Base-by-base conservation (phyloP, 2,329 filamentous ascomycete genomes). In the Chalaropsis thielavioides region DNA sequence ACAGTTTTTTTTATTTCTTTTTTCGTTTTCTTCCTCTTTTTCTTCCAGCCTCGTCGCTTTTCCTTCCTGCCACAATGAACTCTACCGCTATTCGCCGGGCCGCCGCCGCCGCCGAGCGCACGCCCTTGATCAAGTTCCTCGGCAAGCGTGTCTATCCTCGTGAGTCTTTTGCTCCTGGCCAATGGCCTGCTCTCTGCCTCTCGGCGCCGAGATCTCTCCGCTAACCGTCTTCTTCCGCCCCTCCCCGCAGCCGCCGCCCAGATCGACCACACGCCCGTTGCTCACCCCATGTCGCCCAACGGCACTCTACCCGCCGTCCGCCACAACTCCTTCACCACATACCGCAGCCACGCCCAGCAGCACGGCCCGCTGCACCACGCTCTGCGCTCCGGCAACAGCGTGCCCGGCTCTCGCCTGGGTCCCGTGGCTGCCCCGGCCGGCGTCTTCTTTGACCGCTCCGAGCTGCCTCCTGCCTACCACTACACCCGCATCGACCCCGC, bases 401-500 rank as follows among this genome's bases (percentile, higher is more conserved):
- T 78, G 65, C 75, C 88, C 10, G 92, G 90, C 65, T 77, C 83
- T 67, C 78, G 86, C 44, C 80, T 96, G 11, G 92, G 92, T 59
- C 77, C 88, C 13, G 80, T 97, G 68, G 74, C 81, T 69, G 81
- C 92, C 44, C 81, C 81, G 67, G 76, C 84, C 71, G 92, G 92
- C 70, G 79, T 90, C 74, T 90, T 82, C 76, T 96, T 96, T 74
- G 94, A 97, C 76, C 85, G 91, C 70, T 89, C 84, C 70, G 89
- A 99, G 77, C 85, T 99, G 27, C 92, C 94, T 19, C 74, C 80
- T 68, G 84, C 92, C 71, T 99, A 96, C 83, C 84, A 86, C 72
- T 83, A 90, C 69, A 78, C 83, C 61, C 82, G 84, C 13, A 88
- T 92, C 77, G 86, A 83, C 44, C 76, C 86, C 70, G 85, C 86